Base-by-base conservation (phyloP, 2,329 filamentous ascomycete genomes). In the Talaromyces pinophilus region DNA sequence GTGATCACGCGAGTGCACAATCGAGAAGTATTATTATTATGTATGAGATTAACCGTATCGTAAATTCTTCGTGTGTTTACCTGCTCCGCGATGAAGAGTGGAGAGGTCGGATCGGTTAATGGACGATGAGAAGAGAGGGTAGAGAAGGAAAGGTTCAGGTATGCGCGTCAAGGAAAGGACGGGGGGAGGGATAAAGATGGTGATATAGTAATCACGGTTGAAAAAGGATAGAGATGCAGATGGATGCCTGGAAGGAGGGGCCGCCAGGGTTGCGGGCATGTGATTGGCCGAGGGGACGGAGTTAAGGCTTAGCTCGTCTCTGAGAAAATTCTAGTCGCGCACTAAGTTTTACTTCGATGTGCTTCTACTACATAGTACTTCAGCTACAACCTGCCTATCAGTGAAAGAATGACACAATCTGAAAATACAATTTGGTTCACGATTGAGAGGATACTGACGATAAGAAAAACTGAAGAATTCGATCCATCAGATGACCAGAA, bases 1-100 rank as follows among this genome's bases (percentile, higher is more conserved):
- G n/a, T 30, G 22, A 25, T 57, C 54, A 57, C 62, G 62, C 62
- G 44, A 60, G 42, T 25, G 19, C 28, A 33, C 52, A 22, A 35
- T 35, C 4, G 5, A 54, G 19, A 13, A 22, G 10, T 22, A 22
- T 3, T 22, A 11, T 19, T 19, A 28, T 28, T 35, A 35, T 55
- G 28, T 54, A 35, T 55, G 17, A 19, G 35, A 13, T 19, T 17
- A 6, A 13, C 11, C 5, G 13, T 17, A 50, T 25, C 19, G 22
- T 28, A 10, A 15, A 25, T 33, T 33, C 22, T 17, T 38, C 22
- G 8, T 13, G 10, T 55, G 22, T 22, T 40, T 6, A 60, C 33
- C 52, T 28, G 35, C 48, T 61, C 64, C 46, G 62, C 50, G 35
- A 25, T 54, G 48, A 46, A 62, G 63, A 67, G 57, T 46, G 63